Conservation (phyloP, 352 stramenopile species). For the Globisporangium splendens region DNA sequence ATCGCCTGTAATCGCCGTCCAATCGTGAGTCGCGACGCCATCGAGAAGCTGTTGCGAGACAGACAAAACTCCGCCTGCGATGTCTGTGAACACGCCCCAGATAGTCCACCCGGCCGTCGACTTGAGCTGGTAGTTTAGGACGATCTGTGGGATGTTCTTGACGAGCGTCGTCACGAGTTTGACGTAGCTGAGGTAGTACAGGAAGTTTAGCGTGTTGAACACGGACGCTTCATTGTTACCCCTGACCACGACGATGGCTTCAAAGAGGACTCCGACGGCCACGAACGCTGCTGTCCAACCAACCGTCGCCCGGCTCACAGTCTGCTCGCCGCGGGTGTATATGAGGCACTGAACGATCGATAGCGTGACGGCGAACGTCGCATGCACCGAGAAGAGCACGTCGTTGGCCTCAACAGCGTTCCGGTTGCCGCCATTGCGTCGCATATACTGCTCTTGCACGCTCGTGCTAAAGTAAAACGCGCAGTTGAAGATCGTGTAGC, state of each 20-base stretch:
- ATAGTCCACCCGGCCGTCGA: constrained; percentile 96
- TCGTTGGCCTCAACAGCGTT: constrained; percentile 90
- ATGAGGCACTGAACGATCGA: constrained; percentile 92
- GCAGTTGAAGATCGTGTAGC: constrained; percentile 94
- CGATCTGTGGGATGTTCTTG: constrained; percentile 96
- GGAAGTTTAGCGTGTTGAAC: constrained; percentile 89
- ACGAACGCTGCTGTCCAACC: not conserved
- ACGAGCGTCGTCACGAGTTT: constrained; percentile 95
- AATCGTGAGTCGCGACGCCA: constrained; percentile 88
- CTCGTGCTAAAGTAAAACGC: constrained; percentile 88
- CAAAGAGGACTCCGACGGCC: not conserved
- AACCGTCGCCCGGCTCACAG: constrained; percentile 23
- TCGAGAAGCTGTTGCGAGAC: constrained; percentile 93
- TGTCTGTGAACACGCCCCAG: constrained; percentile 98
- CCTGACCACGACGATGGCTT: not conserved
- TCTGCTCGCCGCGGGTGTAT: constrained; percentile 73
- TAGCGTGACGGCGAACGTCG: constrained; percentile 81
- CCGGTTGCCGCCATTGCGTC: constrained; percentile 60
- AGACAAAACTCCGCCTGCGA: constrained; percentile 91
- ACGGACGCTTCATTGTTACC: constrained; percentile 18
- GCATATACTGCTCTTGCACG: constrained; percentile 89
- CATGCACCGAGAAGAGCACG: constrained; percentile 95
- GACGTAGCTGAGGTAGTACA: constrained; percentile 93
- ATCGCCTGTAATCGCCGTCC: constrained; percentile 93
- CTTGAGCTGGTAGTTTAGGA: constrained; percentile 93